Evolutionary conservation across 2,329 filamentous ascomycete species (phyloP).

Genomic region (Epichloe sibirici): DNA sequence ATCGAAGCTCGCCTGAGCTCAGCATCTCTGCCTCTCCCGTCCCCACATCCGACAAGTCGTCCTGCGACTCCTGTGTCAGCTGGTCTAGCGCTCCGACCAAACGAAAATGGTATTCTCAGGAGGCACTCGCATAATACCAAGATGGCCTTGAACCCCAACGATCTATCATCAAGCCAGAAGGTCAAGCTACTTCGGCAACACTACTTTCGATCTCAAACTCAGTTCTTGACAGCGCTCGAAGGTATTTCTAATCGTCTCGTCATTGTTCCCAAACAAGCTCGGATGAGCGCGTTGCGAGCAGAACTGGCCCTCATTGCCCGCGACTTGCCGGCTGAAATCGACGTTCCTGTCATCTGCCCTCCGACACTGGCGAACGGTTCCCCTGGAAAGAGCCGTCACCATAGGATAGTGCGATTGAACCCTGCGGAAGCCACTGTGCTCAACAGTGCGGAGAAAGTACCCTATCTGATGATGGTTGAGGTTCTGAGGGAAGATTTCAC

Average conservation of each 20-base stretch:
- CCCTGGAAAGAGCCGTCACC: constrained; percentile 65
- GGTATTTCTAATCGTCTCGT: constrained; percentile 79
- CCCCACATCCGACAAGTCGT: constrained; percentile 37
- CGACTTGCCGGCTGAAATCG: constrained; percentile 71
- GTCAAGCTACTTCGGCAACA: constrained; percentile 64
- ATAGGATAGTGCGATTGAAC: constrained; percentile 72
- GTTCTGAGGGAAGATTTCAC: constrained; percentile 72
- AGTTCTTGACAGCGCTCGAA: constrained; percentile 68
- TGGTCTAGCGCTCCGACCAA: constrained; percentile 31
- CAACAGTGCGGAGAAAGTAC: constrained; percentile 78
- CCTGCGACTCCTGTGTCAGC: constrained; percentile 47
- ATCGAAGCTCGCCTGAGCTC: constrained; percentile 54
- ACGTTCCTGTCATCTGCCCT: constrained; percentile 72
- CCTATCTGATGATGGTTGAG: constrained; percentile 76
- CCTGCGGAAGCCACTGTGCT: constrained; percentile 74
- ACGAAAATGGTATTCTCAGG: constrained; percentile 35
- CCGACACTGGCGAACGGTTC: constrained; percentile 60
- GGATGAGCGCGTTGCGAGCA: constrained; percentile 67
- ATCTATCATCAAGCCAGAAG: constrained; percentile 54
- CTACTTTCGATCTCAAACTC: constrained; percentile 72
- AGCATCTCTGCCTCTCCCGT: constrained; percentile 54
- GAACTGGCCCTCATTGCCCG: constrained; percentile 71
- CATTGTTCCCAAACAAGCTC: constrained; percentile 67
- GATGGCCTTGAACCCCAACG: constrained; percentile 43
- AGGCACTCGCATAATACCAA: constrained; percentile 52